Evolutionary conservation across 495 filamentous ascomycete genomes (phyloP).

Genomic region (Podospora bellae-mahoneyi): DNA sequence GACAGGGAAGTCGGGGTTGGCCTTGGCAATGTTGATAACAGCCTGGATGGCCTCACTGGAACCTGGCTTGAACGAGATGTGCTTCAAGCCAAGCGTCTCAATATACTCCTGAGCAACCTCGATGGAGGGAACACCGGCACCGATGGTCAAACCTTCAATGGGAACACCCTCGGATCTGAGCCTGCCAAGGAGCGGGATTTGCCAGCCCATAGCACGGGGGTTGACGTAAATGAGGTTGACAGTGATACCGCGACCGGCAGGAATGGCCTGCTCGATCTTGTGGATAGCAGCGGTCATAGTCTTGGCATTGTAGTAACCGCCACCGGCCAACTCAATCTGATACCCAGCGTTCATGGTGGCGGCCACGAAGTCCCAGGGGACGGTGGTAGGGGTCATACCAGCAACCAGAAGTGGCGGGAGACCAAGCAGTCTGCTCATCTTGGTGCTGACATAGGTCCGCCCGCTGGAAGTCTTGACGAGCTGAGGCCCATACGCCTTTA

Average conservation of each 20-base stretch:
- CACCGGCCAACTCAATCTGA: conserved; percentile 82
- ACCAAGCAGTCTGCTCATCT: conserved; percentile 91
- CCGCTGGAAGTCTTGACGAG: conserved; percentile 83
- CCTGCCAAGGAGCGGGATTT: conserved; percentile 84
- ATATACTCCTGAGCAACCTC: conserved; percentile 95
- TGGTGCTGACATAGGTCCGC: conserved; percentile 89
- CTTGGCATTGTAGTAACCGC: conserved; percentile 93
- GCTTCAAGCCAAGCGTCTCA: conserved; percentile 86
- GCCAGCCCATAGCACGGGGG: conserved; percentile 94
- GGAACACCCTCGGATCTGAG: conserved; percentile 85
- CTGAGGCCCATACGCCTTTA: conserved; percentile 87
- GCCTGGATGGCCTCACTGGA: conserved; percentile 84
- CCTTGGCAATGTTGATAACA: conserved; percentile 89
- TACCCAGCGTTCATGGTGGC: conserved; percentile 95
- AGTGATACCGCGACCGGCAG: conserved; percentile 87
- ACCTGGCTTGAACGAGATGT: conserved; percentile 93
- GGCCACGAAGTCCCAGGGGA: conserved; percentile 94
- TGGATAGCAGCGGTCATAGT: conserved; percentile 82
- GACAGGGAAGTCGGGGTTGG: conserved; percentile 79
- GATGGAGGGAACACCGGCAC: conserved; percentile 89
- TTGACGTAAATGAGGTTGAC: conserved; percentile 97
- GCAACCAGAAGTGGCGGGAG: conserved; percentile 90
- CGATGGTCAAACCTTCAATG: conserved; percentile 91
- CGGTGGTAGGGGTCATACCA: conserved; percentile 93
- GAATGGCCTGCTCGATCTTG: conserved; percentile 86